A percentile compares a stretch with the other conserved stretches of the same genome.
phyloP scores from a whole-genome alignment of 2,329 filamentous ascomycete genomes.

The Arthrinium phaeospermum region DNA sequence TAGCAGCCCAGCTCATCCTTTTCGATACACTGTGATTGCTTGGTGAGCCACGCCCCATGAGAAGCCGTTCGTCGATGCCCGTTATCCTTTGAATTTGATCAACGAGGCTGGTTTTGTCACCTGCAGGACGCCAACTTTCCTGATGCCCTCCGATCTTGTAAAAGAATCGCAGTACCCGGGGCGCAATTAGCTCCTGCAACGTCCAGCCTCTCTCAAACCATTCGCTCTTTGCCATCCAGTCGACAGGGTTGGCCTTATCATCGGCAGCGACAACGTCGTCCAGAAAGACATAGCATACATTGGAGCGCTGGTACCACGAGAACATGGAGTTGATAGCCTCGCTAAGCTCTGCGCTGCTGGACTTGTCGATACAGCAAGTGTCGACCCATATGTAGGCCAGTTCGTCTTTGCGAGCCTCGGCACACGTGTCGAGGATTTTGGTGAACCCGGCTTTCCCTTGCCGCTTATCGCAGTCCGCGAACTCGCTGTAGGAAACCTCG shows the following conservation, averaged over 20 bases:
- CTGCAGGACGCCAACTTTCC: too few relatives aligned
- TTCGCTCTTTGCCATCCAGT: background rate
- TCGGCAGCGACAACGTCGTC: too few relatives aligned
- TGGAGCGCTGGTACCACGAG: background rate
- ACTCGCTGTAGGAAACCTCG: background rate
- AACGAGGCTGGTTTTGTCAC: too few relatives aligned
- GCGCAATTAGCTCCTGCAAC: conserved; percentile 3
- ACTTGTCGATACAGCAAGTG: conserved; percentile 19
- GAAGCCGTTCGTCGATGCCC: too few relatives aligned
- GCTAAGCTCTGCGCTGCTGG: background rate
- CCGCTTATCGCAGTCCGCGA: background rate
- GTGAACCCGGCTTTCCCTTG: background rate
- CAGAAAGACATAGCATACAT: background rate
- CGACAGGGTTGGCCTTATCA: too few relatives aligned
- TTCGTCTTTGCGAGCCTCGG: background rate
- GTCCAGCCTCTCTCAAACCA: conserved; percentile 19
- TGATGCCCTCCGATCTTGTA: too few relatives aligned
- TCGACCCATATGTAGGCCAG: background rate
- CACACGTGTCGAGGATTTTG: background rate
- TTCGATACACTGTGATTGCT: conserved; percentile 7
- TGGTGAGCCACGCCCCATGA: too few relatives aligned
- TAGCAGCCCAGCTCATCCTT: conserved; percentile 21
- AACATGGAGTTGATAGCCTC: conserved; percentile 20
- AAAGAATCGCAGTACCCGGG: too few relatives aligned
- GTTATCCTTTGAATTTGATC: too few relatives aligned